phyloP scores from a whole-genome alignment of 2,329 filamentous ascomycete genomes.

The Talaromyces sp. region DNA sequence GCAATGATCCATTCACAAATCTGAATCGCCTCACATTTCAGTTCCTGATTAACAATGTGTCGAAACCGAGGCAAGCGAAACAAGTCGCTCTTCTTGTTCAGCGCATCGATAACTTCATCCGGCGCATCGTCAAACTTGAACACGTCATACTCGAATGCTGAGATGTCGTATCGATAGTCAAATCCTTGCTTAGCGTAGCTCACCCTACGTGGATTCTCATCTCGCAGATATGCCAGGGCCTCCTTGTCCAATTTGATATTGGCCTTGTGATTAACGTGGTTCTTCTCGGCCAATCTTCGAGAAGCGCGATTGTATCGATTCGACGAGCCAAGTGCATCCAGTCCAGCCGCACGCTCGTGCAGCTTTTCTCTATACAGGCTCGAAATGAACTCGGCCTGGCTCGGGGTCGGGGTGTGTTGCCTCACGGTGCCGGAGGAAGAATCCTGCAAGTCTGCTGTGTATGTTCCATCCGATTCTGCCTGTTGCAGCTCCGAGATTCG shows the following conservation, averaged over 20 bases:
- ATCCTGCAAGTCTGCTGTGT: no score
- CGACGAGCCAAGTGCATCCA: not conserved
- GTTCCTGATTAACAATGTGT: not conserved
- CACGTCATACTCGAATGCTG: not conserved
- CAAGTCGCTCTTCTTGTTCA: not conserved
- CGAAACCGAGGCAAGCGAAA: not conserved
- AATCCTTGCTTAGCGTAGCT: not conserved
- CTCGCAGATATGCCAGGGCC: not conserved
- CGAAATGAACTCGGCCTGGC: no score
- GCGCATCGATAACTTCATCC: not conserved
- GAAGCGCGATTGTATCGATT: not conserved
- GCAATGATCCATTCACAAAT: not conserved
- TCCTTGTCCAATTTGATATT: not conserved
- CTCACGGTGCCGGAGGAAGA: no score
- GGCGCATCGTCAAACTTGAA: not conserved
- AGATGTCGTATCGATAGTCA: not conserved
- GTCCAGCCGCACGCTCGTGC: not conserved
- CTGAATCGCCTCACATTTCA: not conserved
- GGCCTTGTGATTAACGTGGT: not conserved
- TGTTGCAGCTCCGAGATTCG: not conserved
- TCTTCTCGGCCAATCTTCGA: not conserved
- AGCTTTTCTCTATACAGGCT: not conserved
- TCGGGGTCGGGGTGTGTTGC: no score
- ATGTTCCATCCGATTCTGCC: not conserved
- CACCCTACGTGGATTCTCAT: not conserved